These are phyloP conservation scores for Ceratocystis destructans DNA, from an alignment of 2,329 filamentous ascomycete genomes.

Conservation along the genomic window DNA sequence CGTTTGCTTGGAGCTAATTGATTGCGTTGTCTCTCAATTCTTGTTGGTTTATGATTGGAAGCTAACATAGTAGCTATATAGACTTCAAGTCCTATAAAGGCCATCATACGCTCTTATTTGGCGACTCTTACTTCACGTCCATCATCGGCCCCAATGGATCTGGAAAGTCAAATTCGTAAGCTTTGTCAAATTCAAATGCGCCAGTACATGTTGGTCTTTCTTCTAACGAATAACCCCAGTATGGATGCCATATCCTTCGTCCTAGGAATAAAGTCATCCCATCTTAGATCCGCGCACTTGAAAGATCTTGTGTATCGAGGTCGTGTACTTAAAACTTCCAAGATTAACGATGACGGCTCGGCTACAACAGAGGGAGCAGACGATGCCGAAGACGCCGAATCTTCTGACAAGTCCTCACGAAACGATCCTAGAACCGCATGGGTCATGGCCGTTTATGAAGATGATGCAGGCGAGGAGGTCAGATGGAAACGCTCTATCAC, in stretches of 20 bases:
- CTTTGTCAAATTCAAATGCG: background rate
- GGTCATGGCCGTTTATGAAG: conserved; percentile 99
- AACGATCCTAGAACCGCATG: conserved; percentile 87
- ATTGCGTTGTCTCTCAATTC: background rate
- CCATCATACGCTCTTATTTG: conserved; percentile 84
- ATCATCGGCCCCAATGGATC: conserved; percentile 99
- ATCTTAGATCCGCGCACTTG: conserved; percentile 83
- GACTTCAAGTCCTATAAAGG: conserved; percentile 99
- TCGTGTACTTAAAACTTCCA: conserved; percentile 79
- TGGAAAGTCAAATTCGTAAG: conserved; percentile 93
- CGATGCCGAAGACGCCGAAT: conserved; percentile 42
- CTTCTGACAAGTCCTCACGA: conserved; percentile 50
- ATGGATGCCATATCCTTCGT: conserved; percentile 99
- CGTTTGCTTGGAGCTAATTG: conserved; percentile 24
- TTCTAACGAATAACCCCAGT: conserved; percentile 31
- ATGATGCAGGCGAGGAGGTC: conserved; percentile 89
- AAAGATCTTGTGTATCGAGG: conserved; percentile 94
- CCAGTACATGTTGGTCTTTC: background rate
- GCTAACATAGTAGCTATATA: conserved; percentile 27
- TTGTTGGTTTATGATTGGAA: background rate
- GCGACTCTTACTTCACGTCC: conserved; percentile 96
- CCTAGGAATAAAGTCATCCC: conserved; percentile 95
- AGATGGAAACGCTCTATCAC: conserved; percentile 95
- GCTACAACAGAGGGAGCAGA: conserved; percentile 48
- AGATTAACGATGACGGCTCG: conserved; percentile 83